phyloP scores from a whole-genome alignment of 2,329 filamentous ascomycete genomes.

The Ascochyta viciae-villosae region DNA sequence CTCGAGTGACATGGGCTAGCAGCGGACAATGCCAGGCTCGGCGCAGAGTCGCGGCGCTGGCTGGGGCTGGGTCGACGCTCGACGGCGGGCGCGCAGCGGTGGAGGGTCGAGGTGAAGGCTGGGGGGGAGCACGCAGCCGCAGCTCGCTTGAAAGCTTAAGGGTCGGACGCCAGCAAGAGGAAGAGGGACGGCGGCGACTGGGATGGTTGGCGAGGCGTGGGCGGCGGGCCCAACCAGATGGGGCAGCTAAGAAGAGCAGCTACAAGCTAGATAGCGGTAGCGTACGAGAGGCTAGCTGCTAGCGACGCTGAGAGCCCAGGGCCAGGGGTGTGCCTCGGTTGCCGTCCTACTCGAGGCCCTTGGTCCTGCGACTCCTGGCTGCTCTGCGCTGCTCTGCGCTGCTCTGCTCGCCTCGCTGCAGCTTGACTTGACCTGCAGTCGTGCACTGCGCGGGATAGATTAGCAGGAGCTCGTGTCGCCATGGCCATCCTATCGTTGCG shows the following conservation, averaged over 20 bases:
- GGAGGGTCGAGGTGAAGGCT: no score
- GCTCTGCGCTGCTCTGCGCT: no score
- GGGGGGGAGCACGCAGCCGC: conserved; percentile 23
- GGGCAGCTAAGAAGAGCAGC: conserved; percentile 11
- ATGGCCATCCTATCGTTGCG: neutral
- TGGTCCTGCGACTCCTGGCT: neutral
- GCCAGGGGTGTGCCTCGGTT: conserved; percentile 28
- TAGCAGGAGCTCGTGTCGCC: conserved; percentile 18
- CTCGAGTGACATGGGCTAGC: conserved; percentile 45
- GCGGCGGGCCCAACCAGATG: conserved; percentile 21
- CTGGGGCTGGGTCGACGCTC: conserved; percentile 8
- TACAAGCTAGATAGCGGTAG: neutral
- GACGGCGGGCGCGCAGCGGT: no score
- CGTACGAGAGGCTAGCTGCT: neutral
- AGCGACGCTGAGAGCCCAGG: neutral
- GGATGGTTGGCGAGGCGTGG: conserved; percentile 29
- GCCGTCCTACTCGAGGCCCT: conserved; percentile 9
- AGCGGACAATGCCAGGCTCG: conserved; percentile 32
- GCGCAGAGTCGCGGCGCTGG: conserved; percentile 27
- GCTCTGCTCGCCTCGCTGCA: no score
- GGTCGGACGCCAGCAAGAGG: conserved; percentile 16
- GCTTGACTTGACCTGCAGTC: no score
- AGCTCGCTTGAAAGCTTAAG: conserved; percentile 32
- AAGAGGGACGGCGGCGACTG: conserved; percentile 26
- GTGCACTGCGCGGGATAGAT: conserved; percentile 23